Base-by-base conservation (phyloP, 179 eudicot species). In the Sideroxylon spinosum region DNA sequence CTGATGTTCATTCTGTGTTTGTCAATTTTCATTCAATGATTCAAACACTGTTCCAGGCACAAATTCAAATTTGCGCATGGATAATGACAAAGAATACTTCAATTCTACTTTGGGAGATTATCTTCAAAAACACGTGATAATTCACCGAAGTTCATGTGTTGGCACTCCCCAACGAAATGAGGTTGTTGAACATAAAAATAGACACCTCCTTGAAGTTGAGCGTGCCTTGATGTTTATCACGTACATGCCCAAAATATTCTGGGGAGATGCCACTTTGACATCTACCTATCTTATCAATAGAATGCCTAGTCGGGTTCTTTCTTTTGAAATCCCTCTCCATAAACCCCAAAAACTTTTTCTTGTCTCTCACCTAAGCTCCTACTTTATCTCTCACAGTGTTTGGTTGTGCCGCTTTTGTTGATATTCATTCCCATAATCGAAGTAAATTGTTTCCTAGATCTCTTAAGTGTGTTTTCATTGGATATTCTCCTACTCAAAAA, bases 261-360 rank as follows among this genome's bases (percentile, higher is more conserved):
- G 52, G 68, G 78, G 78, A 7, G 68, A 75, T 3, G 25, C 68
- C 17, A 37, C 32, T 19, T 22, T 60, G 37, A 20, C 78, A 28
- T 19, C 56, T 2, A 19, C 11, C 3, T 37, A 75, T 62, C 25
- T 75, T 68, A 60, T 75, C 1, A 69, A 69, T 37, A 32, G 13
- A 14, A 69, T 69, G 23, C 23, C 65, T 20, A 61, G 11, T 12
- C 19, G 0, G 6, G 0, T 4, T 59, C n/a, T 22, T 29, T 29
- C 37, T 29, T 29, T 1, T 3, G 37, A 59, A 59, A 59, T 6
- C 7, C 22, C 63, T 59, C 63, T 59, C 63, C 37, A 3, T 59
- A 20, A 3, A 17, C 6, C 0, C 23, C 63, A 17, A 16, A 59
- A 17, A 59, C n/a, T 17, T 8, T n/a, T 17, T n/a, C 25, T 23